A percentile compares a stretch with the other conserved stretches of the same genome.
These are phyloP conservation scores for Ganoderma sinense DNA, from an alignment of 1,284 basidiomycete species.

Conservation along the genomic window DNA sequence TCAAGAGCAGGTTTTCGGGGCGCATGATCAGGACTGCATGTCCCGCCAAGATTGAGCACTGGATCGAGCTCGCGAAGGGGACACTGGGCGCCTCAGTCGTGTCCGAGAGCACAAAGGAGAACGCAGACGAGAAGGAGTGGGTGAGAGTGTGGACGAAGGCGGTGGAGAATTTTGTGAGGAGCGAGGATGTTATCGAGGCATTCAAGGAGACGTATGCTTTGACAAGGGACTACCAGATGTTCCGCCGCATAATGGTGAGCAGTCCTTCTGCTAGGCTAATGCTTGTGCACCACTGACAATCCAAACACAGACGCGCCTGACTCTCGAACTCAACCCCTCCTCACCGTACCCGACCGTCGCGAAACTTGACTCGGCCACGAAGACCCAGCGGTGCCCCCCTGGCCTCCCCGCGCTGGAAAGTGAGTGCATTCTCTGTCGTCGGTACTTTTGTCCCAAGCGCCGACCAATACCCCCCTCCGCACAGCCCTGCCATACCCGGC, in stretches of 20 bases:
- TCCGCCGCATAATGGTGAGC: slow-evolving; percentile 75
- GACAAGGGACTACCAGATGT: slow-evolving; percentile 70
- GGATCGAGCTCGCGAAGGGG: slow-evolving; percentile 55
- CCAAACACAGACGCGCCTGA: slow-evolving; percentile 53
- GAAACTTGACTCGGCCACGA: slow-evolving; percentile 49
- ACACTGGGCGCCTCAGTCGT: slow-evolving; percentile 49
- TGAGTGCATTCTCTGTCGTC: slow-evolving; percentile 40
- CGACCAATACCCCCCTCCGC: neutral
- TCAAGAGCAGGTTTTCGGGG: slow-evolving; percentile 95
- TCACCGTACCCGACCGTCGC: slow-evolving; percentile 60
- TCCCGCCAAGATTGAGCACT: slow-evolving; percentile 57
- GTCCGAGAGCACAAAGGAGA: slow-evolving; percentile 46
- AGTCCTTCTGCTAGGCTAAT: neutral
- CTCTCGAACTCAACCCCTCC: slow-evolving; percentile 54
- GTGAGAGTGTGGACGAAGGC: slow-evolving; percentile 61
- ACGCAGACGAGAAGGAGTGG: slow-evolving; percentile 58
- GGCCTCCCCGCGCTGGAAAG: slow-evolving; percentile 59
- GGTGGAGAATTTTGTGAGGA: slow-evolving; percentile 63
- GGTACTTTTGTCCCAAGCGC: neutral
- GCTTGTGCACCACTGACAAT: slow-evolving; percentile 16
- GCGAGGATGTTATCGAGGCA: slow-evolving; percentile 50
- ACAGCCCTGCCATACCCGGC: slow-evolving; percentile 74
- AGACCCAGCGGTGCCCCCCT: slow-evolving; percentile 61
- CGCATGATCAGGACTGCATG: slow-evolving; percentile 82
- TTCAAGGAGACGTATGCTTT: slow-evolving; percentile 71